Conservation (phyloP, 257 asterid genomes). For the Solanum gracilifrons region DNA sequence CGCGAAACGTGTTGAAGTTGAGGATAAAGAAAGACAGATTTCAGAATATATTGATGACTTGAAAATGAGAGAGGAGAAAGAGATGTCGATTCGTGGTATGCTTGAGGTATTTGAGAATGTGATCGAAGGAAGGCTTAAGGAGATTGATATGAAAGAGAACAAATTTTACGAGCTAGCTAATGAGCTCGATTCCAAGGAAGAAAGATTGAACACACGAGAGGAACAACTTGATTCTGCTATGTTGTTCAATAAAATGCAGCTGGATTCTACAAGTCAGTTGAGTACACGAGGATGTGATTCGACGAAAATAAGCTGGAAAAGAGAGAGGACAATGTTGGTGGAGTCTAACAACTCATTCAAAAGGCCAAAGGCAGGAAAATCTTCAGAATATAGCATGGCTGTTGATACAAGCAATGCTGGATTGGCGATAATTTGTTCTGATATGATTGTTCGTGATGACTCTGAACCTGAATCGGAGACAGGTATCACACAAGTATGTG, state of each 20-base stretch:
- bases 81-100: not conserved
- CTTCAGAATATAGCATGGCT: constrained; percentile 3
- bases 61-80: not conserved
- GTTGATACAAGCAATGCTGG: constrained; percentile 2
- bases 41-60: not conserved
- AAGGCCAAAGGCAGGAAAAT: constrained; percentile 18
- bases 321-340: not conserved
- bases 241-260: not conserved
- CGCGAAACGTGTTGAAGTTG: not conserved
- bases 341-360: constrained; percentile 5
- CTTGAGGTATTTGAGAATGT: not conserved
- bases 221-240: not conserved
- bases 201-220: not conserved
- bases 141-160: not conserved
- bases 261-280: not conserved
- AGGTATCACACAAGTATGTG: not conserved
- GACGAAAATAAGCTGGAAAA: not conserved
- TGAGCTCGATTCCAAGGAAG: not conserved
- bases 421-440: not conserved
- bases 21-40: not conserved
- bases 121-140: not conserved
- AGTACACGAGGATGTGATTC: not conserved
- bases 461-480: constrained; percentile 23
- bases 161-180: not conserved
- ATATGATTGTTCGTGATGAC: constrained; percentile 15